Percentiles rank a stretch among this genome's conserved stretches.
phyloP scores from a whole-genome alignment of 1,284 basidiomycete genomes.

The Ustilago tritici region DNA sequence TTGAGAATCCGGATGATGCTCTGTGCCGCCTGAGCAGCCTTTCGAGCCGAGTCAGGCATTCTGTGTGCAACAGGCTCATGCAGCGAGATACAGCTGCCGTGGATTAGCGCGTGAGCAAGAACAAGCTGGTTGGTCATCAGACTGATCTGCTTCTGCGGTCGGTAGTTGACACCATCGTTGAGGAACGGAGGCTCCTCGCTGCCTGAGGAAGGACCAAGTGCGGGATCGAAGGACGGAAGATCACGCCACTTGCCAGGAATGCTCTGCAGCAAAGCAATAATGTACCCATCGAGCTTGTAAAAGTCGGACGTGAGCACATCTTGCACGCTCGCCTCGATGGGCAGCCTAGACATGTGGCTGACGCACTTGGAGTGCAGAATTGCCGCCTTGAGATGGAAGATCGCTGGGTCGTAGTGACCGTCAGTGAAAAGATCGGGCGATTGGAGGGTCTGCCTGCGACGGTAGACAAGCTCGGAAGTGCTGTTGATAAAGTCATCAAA shows the following conservation, averaged over 20 bases:
- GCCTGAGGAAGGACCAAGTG: conserved; percentile 17
- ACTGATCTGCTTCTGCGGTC: conserved; percentile 42
- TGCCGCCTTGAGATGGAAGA: conserved; percentile 52
- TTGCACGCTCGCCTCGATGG: conserved; percentile 30
- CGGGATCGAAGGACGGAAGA: conserved; percentile 33
- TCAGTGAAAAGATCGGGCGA: conserved; percentile 52
- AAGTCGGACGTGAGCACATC: conserved; percentile 49
- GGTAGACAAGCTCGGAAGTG: conserved; percentile 33
- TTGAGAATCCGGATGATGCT: conserved; percentile 52
- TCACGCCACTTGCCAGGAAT: conserved; percentile 48
- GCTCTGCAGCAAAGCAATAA: conserved; percentile 37
- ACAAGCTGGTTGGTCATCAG: conserved; percentile 51
- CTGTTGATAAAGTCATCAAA: conserved; percentile 51
- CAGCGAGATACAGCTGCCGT: conserved; percentile 46
- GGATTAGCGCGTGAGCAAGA: conserved; percentile 42
- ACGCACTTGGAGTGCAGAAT: conserved; percentile 50
- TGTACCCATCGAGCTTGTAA: conserved; percentile 36
- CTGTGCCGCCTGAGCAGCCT: conserved; percentile 42
- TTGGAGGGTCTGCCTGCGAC: conserved; percentile 48
- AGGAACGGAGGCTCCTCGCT: conserved; percentile 38
- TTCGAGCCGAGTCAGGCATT: conserved; percentile 39
- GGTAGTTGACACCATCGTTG: conserved; percentile 49
- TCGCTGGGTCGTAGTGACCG: conserved; percentile 46
- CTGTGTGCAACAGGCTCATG: conserved; percentile 54
- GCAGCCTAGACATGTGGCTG: conserved; percentile 48